phyloP scores from a whole-genome alignment of 129 eudicot genomes.

The Centella asiatica region DNA sequence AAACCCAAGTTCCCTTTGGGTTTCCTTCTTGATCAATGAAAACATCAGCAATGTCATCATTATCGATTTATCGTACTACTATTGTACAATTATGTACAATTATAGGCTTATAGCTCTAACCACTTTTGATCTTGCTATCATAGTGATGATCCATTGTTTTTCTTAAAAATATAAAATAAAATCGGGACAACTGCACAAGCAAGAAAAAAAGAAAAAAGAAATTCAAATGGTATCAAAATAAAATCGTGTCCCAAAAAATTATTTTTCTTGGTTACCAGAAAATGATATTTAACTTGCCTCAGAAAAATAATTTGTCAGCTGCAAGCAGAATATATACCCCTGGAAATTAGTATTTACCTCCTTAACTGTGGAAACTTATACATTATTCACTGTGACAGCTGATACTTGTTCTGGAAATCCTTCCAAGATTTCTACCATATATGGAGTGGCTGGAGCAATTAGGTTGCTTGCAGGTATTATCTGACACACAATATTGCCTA shows the following conservation, averaged over 20 bases:
- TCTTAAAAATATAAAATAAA: too few species aligned
- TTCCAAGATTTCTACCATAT: slow-evolving; percentile 48
- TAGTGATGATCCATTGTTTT: too few species aligned
- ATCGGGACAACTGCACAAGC: not conserved
- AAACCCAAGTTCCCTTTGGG: not conserved
- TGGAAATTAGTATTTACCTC: not conserved
- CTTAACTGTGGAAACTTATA: slow-evolving; percentile 12
- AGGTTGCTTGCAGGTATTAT: slow-evolving; percentile 73
- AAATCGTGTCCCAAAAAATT: not conserved
- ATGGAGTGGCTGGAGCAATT: slow-evolving; percentile 91
- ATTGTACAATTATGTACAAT: too few species aligned
- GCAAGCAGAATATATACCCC: not conserved
- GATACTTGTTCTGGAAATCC: slow-evolving; percentile 45
- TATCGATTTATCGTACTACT: too few species aligned
- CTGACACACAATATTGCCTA: not conserved
- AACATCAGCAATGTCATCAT: too few species aligned
- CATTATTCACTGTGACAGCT: slow-evolving; percentile 38
- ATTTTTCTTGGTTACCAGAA: not conserved
- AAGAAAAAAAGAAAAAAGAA: not conserved
- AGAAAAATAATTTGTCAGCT: not conserved
- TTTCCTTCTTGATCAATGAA: not conserved
- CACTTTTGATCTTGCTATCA: too few species aligned
- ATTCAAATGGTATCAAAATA: not conserved
- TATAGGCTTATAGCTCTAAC: too few species aligned
- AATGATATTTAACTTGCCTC: not conserved